phyloP scores from a whole-genome alignment of 257 asterid genomes.

The Ilex asprella region DNA sequence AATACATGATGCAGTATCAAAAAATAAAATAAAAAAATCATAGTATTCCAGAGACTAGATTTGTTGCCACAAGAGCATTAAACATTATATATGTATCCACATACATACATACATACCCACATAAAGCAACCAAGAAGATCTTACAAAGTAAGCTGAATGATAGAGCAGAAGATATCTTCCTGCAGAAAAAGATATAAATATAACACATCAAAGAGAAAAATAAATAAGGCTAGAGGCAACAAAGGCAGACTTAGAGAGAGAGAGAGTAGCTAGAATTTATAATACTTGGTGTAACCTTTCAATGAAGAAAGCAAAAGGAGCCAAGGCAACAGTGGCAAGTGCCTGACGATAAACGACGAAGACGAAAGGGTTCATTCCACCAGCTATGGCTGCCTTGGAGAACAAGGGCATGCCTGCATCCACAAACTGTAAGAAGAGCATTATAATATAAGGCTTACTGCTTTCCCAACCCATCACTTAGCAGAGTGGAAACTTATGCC shows the following conservation, averaged over 20 bases:
- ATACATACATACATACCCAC: conserved; percentile 30
- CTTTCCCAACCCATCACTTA: conserved; percentile 15
- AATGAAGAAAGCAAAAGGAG: conserved; percentile 45
- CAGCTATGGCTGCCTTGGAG: conserved; percentile 48
- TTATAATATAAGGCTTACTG: conserved; percentile 30
- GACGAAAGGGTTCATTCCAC: conserved; percentile 53
- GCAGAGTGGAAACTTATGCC: no score
- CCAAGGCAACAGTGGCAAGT: conserved; percentile 40
- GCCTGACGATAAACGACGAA: conserved; percentile 59
- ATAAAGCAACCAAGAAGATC: conserved; percentile 37
- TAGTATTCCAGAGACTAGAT: not conserved
- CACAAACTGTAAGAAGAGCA: conserved; percentile 37
- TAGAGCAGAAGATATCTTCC: conserved; percentile 29
- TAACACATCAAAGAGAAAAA: not conserved
- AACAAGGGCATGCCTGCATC: conserved; percentile 47
- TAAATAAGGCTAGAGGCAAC: no score
- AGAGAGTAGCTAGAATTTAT: not conserved
- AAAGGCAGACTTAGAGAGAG: not conserved
- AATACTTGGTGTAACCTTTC: conserved; percentile 16
- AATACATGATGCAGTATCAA: no score
- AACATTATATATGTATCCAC: no score
- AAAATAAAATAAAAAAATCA: not conserved
- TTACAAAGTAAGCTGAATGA: conserved; percentile 33
- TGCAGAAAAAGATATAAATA: conserved; percentile 12
- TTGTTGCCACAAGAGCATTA: not conserved